Evolutionary conservation across 2,329 filamentous ascomycete genomes (phyloP), one percentile per base, ranked within the genome.

Genomic region (Exophiala sp.): DNA sequence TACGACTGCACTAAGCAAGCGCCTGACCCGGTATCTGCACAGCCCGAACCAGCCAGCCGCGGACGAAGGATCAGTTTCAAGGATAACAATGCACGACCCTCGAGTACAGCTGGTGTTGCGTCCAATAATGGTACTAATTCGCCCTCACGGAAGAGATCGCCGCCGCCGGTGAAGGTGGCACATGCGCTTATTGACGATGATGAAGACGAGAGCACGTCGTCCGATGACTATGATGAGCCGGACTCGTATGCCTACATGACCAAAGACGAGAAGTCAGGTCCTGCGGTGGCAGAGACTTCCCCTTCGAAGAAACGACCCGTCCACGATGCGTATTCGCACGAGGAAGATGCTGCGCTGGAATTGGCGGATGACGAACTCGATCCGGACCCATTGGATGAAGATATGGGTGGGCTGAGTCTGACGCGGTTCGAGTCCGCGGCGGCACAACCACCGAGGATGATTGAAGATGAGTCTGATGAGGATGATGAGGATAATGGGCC

Each of bases 221-320:
- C 54, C 12, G 57, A 60, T 21, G 57, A 60, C 42, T 60, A 60
- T 48, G 57, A 60, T 20, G 57, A 60, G 1, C 57, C 57, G 4
- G 42, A 52, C 1, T 29, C 40, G 34, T 52, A 52, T 33, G 29
- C 24, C 5, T 48, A 47, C 32, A 32, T 45, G 11, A 45, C 21
- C 34, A 20, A 34, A 11, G 50, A 45, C 5, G 45, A 33, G 3
- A 7, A 33, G 5, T 18, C 5, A 20, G 42, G 4, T 9, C 12
- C 41, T 10, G 47, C 53, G 16, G 10, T 32, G 6, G 40, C 34
- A 18, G 46, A 52, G 35, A 21, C 24, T 29, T 29, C 36, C 20
- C 20, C 40, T 3, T 16, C 40, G 8, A 57, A 48, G 44, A 48
- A 38, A 6, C 21, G 48, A 12, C 43, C 41, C 8, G 20, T 48